phyloP scores from a whole-genome alignment of 1,284 basidiomycete species.

The Phylloboletellus chloephorus region DNA sequence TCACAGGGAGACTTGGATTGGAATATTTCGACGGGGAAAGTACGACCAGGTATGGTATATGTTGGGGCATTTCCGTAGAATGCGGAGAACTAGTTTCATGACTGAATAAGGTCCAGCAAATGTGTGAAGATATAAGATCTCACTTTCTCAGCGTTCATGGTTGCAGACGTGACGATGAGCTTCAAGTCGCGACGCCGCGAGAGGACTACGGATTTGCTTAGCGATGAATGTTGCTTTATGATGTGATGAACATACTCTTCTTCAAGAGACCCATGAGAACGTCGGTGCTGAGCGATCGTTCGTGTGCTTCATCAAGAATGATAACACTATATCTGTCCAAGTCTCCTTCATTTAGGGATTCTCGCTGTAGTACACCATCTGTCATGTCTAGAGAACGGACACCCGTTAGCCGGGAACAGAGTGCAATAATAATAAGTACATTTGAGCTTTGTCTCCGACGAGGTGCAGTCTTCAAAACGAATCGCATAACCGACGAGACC shows the following conservation, averaged over 20 bases:
- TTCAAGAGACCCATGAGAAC: constrained; percentile 93
- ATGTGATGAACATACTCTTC: constrained; percentile 63
- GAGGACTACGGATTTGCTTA: constrained; percentile 54
- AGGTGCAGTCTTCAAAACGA: constrained; percentile 96
- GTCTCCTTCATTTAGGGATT: constrained; percentile 94
- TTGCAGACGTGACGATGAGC: constrained; percentile 96
- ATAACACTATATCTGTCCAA: constrained; percentile 93
- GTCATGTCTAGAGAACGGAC: constrained; percentile 75
- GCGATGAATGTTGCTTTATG: not conserved
- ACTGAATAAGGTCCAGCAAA: not conserved
- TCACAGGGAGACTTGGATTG: constrained; percentile 97
- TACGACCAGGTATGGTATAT: constrained; percentile 96
- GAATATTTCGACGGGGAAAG: constrained; percentile 96
- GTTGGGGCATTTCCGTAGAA: constrained; percentile 96
- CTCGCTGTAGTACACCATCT: constrained; percentile 92
- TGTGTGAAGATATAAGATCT: constrained; percentile 2
- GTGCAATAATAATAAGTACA: constrained; percentile 47
- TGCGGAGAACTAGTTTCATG: constrained; percentile 67
- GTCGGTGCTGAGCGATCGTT: constrained; percentile 92
- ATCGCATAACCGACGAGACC: constrained; percentile 92
- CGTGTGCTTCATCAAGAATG: constrained; percentile 96
- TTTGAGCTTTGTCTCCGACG: constrained; percentile 89
- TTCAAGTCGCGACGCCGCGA: constrained; percentile 89
- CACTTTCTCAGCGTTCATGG: constrained; percentile 98
- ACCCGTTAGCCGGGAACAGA: constrained; percentile 4